Percentiles rank a stretch among this genome's conserved stretches.
These are phyloP conservation scores for Saccharomycopsis fodiens DNA, from an alignment of 805 yeast genomes.

Conservation along the genomic window DNA sequence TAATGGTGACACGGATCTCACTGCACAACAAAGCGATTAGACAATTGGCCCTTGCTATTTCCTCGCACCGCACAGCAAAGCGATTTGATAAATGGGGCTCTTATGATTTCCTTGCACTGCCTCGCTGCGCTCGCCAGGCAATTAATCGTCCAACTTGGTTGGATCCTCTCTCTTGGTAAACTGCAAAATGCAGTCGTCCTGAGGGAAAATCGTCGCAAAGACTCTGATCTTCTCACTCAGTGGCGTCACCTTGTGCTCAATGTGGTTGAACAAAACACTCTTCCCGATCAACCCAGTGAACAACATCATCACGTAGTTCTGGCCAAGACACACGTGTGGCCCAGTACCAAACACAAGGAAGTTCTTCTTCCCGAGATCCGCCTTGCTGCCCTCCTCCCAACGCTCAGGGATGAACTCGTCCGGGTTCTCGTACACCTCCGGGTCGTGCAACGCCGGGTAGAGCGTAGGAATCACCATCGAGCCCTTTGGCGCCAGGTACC, in stretches of 20 bases:
- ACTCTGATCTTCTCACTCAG: constrained; percentile 88
- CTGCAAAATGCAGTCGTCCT: constrained; percentile 81
- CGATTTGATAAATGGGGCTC: too few species aligned
- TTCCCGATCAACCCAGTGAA: constrained; percentile 90
- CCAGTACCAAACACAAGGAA: constrained; percentile 98
- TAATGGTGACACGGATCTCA: too few species aligned
- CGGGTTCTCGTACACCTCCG: constrained; percentile 92
- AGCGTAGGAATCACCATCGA: constrained; percentile 94
- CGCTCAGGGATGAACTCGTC: constrained; percentile 94
- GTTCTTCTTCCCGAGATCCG: constrained; percentile 71
- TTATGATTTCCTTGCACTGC: too few species aligned
- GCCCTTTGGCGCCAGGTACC: constrained; percentile 92
- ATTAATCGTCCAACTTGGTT: constrained; percentile 19
- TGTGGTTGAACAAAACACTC: constrained; percentile 71
- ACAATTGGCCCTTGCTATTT: too few species aligned
- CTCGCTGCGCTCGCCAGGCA: too few species aligned
- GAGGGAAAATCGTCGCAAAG: constrained; percentile 96
- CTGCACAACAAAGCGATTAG: too few species aligned
- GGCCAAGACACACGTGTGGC: constrained; percentile 94
- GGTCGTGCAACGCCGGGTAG: constrained; percentile 95
- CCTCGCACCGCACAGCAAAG: too few species aligned
- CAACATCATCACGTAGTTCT: constrained; percentile 84
- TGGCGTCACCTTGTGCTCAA: constrained; percentile 76
- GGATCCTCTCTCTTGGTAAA: constrained; percentile 61
- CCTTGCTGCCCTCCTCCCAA: constrained; percentile 77